Evolutionary conservation across 2,329 filamentous ascomycete genomes (phyloP).

Genomic region (Blastomyces parvus): DNA sequence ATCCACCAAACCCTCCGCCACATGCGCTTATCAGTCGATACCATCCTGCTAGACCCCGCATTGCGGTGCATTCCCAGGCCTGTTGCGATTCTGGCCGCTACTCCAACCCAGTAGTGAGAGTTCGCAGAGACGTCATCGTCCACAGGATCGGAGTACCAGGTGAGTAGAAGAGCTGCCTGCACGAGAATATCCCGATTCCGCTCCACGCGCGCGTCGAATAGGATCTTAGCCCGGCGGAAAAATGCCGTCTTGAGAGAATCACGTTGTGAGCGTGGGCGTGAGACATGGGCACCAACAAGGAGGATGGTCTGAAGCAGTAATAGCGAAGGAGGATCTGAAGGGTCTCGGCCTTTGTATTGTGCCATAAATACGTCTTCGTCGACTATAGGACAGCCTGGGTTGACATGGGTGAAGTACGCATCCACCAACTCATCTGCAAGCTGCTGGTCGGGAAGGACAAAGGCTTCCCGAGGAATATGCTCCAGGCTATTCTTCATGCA

Average conservation of each 20-base stretch:
- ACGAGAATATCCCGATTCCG: conserved; percentile 45
- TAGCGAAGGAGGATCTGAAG: conserved; percentile 38
- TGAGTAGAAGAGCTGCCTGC: conserved; percentile 47
- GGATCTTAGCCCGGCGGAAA: conserved; percentile 44
- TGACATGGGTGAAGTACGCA: conserved; percentile 44
- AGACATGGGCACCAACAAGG: conserved; percentile 45
- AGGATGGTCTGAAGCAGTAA: conserved; percentile 44
- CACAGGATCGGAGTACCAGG: conserved; percentile 46
- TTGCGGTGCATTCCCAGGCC: conserved; percentile 47
- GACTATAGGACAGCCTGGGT: conserved; percentile 44
- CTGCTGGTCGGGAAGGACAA: conserved; percentile 41
- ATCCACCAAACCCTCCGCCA: conserved; percentile 39
- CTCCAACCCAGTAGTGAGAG: conserved; percentile 45
- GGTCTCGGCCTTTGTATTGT: conserved; percentile 41
- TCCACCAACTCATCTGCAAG: conserved; percentile 43
- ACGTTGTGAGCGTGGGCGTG: conserved; percentile 32
- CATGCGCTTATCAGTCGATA: conserved; percentile 34
- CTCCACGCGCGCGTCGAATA: conserved; percentile 47
- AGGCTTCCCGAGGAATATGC: conserved; percentile 40
- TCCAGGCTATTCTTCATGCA: conserved; percentile 37
- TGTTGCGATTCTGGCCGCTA: conserved; percentile 44
- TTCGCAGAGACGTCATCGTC: conserved; percentile 48
- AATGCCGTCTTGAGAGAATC: conserved; percentile 41
- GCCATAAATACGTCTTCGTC: conserved; percentile 45
- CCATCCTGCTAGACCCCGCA: conserved; percentile 33